phyloP scores from a whole-genome alignment of 257 asterid genomes.

The Solanum lycopersicoides region DNA sequence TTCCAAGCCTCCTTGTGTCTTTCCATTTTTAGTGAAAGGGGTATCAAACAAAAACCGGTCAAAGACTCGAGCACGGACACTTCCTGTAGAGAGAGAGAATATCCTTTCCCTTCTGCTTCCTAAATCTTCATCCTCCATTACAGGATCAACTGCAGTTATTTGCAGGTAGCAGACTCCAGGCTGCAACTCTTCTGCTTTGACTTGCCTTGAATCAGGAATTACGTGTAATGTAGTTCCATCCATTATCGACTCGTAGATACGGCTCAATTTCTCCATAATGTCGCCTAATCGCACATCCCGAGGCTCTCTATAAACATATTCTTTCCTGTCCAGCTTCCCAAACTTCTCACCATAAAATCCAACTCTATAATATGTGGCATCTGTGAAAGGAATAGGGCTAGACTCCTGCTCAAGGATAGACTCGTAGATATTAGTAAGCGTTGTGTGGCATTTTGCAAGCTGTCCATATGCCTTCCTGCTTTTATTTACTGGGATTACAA shows the following conservation, averaged over 20 bases:
- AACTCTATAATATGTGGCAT: conserved; percentile 95
- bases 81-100: conserved; percentile 84
- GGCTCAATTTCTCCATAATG: conserved; percentile 99
- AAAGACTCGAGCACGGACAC: conserved; percentile 93
- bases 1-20: conserved; percentile 97
- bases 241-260: conserved; percentile 88
- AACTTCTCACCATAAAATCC: conserved; percentile 93
- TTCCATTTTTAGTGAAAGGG: conserved; percentile 94
- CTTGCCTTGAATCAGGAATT: conserved; percentile 98
- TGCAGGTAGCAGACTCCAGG: conserved; percentile 87
- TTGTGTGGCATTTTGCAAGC: conserved; percentile 95
- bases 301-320: conserved; percentile 89
- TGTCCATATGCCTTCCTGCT: conserved; percentile 89
- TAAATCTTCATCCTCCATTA: conserved; percentile 96
- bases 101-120: conserved; percentile 97
- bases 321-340: conserved; percentile 76
- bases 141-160: conserved; percentile 98
- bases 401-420: conserved; percentile 98
- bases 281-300: conserved; percentile 98
- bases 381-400: conserved; percentile 93
- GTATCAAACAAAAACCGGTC: conserved; percentile 91
- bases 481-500: conserved; percentile 88
- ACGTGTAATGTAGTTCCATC: conserved; percentile 81
- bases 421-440: conserved; percentile 86
- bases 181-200: conserved; percentile 87